Percentiles rank a stretch among this genome's conserved stretches.
These are phyloP conservation scores for Drosera spatulata DNA, from an alignment of 179 eudicot genomes.

Conservation along the genomic window DNA sequence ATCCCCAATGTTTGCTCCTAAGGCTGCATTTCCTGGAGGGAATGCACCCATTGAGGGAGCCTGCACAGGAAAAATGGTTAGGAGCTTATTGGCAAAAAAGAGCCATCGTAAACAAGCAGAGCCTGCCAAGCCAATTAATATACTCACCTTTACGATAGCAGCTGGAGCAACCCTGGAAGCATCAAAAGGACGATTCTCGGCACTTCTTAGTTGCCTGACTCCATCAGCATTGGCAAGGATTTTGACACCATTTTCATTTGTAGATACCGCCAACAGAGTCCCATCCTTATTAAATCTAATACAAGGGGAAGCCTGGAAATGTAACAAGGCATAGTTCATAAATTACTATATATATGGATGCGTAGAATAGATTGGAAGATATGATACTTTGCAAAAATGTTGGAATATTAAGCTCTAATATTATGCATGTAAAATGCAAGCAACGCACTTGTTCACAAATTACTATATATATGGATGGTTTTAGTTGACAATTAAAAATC, in stretches of 20 bases:
- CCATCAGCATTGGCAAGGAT: constrained; percentile 69
- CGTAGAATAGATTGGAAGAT: too few relatives aligned
- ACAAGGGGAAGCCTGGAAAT: constrained; percentile 62
- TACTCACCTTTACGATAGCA: constrained; percentile 42
- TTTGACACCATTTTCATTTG: constrained; percentile 72
- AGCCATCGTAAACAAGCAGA: not conserved
- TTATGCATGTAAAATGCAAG: too few relatives aligned
- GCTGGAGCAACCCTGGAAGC: constrained; percentile 39
- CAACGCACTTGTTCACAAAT: not conserved
- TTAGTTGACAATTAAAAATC: not conserved
- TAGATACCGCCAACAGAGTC: constrained; percentile 66
- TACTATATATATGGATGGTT: not conserved
- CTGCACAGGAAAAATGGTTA: constrained; percentile 20
- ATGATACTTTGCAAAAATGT: too few relatives aligned
- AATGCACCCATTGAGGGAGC: constrained; percentile 40
- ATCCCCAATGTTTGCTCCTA: constrained; percentile 45
- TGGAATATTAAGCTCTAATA: too few relatives aligned
- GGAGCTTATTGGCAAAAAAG: not conserved
- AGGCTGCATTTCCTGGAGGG: constrained; percentile 34
- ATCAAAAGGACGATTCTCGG: constrained; percentile 52
- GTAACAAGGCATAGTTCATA: not conserved
- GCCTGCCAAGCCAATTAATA: not conserved
- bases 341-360: too few relatives aligned
- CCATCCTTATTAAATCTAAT: constrained; percentile 77
- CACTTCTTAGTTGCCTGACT: constrained; percentile 34